phyloP scores from a whole-genome alignment of 2,329 filamentous ascomycete genomes.

The Lojkania enalia region DNA sequence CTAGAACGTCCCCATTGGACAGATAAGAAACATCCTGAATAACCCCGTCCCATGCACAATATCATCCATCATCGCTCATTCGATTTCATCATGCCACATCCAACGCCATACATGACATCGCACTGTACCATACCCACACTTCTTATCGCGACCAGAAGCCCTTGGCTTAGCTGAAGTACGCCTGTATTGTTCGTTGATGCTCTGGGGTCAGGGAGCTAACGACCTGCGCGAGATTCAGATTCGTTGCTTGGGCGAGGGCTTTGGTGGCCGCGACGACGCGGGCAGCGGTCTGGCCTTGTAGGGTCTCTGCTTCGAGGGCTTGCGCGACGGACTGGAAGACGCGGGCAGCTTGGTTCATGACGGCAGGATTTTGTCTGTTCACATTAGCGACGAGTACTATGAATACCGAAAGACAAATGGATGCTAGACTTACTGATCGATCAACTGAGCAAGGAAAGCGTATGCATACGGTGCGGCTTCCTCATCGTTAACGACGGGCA shows the following conservation, averaged over 20 bases:
- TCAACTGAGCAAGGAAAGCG: conserved; percentile 85
- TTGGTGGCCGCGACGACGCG: conserved; percentile 80
- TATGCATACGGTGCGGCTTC: conserved; percentile 97
- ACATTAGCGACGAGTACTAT: too few relatives aligned
- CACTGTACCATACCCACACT: too few relatives aligned
- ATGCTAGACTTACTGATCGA: conserved; percentile 79
- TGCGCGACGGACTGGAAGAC: conserved; percentile 84
- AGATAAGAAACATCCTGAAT: too few relatives aligned
- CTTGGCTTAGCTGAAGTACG: conserved; percentile 68
- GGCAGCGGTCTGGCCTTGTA: conserved; percentile 80
- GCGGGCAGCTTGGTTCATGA: conserved; percentile 75
- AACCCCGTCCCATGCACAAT: not conserved
- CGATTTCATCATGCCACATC: not conserved
- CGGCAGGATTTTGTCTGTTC: conserved; percentile 84
- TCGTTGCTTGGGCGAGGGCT: conserved; percentile 71
- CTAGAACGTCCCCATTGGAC: too few relatives aligned
- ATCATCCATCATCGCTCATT: conserved; percentile 1
- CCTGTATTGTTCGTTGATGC: conserved; percentile 75
- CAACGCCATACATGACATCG: not conserved
- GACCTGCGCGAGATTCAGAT: conserved; percentile 74
- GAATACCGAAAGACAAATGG: not conserved
- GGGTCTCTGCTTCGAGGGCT: conserved; percentile 85
- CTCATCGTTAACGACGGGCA: conserved; percentile 93
- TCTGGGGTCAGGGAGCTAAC: conserved; percentile 76
- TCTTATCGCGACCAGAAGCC: not conserved